Conservation (phyloP, 1,139 yeast species). For the Diutina mesorugosa region DNA sequence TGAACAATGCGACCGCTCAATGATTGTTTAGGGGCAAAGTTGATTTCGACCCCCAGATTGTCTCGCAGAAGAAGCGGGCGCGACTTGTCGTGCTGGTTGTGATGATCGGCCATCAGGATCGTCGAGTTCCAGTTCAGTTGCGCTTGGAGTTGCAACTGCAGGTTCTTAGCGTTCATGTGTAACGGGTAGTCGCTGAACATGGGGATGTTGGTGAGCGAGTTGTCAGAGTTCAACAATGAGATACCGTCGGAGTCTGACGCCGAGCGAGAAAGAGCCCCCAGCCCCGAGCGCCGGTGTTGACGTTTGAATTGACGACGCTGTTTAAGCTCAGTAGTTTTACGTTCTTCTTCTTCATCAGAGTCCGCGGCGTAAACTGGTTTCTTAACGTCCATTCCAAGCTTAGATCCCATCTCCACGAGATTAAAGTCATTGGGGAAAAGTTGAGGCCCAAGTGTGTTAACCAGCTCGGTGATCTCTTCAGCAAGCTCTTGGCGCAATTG, state of each 20-base stretch:
- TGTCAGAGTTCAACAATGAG: slow-evolving; percentile 39
- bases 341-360: slow-evolving; percentile 10
- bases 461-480: slow-evolving; percentile 30
- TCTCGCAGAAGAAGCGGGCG: background rate
- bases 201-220: slow-evolving; percentile 43
- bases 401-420: slow-evolving; percentile 23
- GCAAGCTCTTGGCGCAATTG: slow-evolving; percentile 24
- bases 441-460: slow-evolving; percentile 31
- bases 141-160: background rate
- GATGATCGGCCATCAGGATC: background rate
- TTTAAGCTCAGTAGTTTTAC: slow-evolving; percentile 3
- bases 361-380: slow-evolving; percentile 6
- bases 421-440: slow-evolving; percentile 36
- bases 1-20: background rate
- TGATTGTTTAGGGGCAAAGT: background rate
- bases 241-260: slow-evolving; percentile 23
- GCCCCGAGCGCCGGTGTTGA: background rate
- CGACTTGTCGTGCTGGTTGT: background rate
- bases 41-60: background rate
- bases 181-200: slow-evolving; percentile 36
- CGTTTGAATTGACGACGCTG: background rate
- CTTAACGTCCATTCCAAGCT: slow-evolving; percentile 15
- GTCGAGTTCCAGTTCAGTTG: background rate
- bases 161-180: slow-evolving; percentile 11
- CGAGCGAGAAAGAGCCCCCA: slow-evolving; percentile 9